Conservation (phyloP, 2,329 filamentous ascomycete genomes). For the Fusarium goolgardi region DNA sequence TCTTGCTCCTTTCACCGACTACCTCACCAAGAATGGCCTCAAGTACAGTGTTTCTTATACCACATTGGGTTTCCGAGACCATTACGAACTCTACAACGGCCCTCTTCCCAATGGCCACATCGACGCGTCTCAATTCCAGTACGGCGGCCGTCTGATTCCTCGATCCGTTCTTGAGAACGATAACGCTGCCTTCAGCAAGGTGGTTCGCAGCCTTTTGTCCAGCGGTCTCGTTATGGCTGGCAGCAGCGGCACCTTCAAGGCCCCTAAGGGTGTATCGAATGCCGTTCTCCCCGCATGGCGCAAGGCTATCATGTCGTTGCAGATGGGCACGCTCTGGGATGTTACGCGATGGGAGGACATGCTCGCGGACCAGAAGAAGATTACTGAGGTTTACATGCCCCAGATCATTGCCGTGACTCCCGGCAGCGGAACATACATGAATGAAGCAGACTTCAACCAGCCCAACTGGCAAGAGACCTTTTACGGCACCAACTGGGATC, state of each 20-base stretch:
- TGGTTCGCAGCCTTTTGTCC: slow-evolving; percentile 36
- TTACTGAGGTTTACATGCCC: slow-evolving; percentile 47
- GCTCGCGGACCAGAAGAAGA: slow-evolving; percentile 48
- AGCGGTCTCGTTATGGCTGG: slow-evolving; percentile 44
- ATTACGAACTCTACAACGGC: slow-evolving; percentile 56
- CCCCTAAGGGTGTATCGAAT: slow-evolving; percentile 44
- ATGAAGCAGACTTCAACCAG: slow-evolving; percentile 63
- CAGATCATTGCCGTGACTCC: slow-evolving; percentile 53
- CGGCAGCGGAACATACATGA: slow-evolving; percentile 60
- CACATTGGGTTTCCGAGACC: slow-evolving; percentile 51
- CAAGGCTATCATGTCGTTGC: slow-evolving; percentile 49
- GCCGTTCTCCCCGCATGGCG: slow-evolving; percentile 58
- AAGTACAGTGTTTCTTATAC: slow-evolving; percentile 33
- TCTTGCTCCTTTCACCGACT: slow-evolving; percentile 49
- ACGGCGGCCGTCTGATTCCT: slow-evolving; percentile 59
- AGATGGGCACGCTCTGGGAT: slow-evolving; percentile 47
- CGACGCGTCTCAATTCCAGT: slow-evolving; percentile 45
- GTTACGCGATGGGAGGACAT: slow-evolving; percentile 48
- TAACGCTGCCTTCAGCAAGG: slow-evolving; percentile 47
- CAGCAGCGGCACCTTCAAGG: slow-evolving; percentile 42
- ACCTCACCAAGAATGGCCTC: slow-evolving; percentile 30
- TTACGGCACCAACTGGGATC: slow-evolving; percentile 60
- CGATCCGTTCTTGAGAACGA: slow-evolving; percentile 50
- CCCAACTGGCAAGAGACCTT: slow-evolving; percentile 58
- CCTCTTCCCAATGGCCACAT: slow-evolving; percentile 55